Evolutionary conservation across 768 basidiomycete genomes (phyloP), one percentile per base, ranked within the genome.

Genomic region (Podaxis carcinomalis): DNA sequence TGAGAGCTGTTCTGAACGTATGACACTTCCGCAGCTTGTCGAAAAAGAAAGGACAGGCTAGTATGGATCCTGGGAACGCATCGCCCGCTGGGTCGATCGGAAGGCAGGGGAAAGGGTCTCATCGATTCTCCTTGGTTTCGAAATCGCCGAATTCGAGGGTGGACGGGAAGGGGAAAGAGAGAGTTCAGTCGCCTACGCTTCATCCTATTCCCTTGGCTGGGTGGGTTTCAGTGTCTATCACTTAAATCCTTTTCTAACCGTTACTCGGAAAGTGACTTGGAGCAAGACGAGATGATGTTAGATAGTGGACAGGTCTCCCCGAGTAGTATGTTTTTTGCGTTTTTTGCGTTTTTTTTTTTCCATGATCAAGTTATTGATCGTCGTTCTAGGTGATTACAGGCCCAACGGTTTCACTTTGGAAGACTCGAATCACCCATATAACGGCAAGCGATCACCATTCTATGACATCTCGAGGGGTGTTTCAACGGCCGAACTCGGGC

Each of bases 281-380:
- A 77, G 36, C 62, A 64, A 46, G 78, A 75, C 6, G 88, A 89
- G 19, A 88, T 88, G 13, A 73, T 87, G n/a, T 72, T 88, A 53
- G 92, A 90, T 69, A 92, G 90, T 67, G 89, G 89, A 0, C 90
- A 90, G 67, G 83, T 80, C 1, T 93, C 90, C 25, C 89, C 90
- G 5, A 74, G 82, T 63, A 85, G 89, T 87, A 70, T 67, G 81
- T 25, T 73, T 7, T 51, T 5, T 62, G 61, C 59, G 55, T 66
- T n/a, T 44, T 4, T 16, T n/a, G n/a, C n/a, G 81, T 25, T 73
- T 7, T 51, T 5, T 62, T 66, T n/a, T 44, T 4, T 16, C 6
- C 42, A 7, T 16, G 42, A 7, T 19, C 1, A 1, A 16, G 14
- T 19, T n/a, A 14, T 44, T 19, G 19, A 6, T 32, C 14, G 27